Conservation (phyloP, 805 yeast species). For the Yarrowia keelungensis region DNA sequence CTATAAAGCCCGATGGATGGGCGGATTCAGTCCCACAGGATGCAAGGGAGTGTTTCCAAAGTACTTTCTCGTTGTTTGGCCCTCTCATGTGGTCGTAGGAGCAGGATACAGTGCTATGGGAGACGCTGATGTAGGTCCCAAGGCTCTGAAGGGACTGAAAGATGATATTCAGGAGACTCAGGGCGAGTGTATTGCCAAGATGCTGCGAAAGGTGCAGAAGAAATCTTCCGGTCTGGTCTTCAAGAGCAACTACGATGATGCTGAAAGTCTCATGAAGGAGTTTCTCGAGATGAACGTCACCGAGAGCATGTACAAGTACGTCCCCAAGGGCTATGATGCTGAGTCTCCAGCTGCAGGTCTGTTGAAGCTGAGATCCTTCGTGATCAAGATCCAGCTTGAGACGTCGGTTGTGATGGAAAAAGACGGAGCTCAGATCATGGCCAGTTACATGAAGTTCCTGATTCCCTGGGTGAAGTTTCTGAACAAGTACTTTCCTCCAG, state of each 20-base stretch:
- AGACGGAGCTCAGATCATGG: conserved; percentile 31
- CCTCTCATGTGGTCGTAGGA: conserved; percentile 3
- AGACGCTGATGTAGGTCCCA: conserved; percentile 33
- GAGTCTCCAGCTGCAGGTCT: conserved; percentile 19
- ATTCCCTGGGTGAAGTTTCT: conserved; percentile 30
- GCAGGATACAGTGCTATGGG: conserved; percentile 29
- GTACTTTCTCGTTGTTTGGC: conserved; percentile 27
- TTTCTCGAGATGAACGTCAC: conserved; percentile 29
- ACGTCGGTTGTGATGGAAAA: conserved; percentile 14
- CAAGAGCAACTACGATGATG: conserved; percentile 26
- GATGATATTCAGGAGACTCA: conserved; percentile 14
- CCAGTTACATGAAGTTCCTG: conserved; percentile 20
- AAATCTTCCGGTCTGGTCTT: conserved; percentile 18
- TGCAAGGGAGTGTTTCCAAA: conserved; percentile 32
- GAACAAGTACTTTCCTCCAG: conserved; percentile 3
- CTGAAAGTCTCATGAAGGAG: conserved; percentile 34
- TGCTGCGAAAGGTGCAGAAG: conserved; percentile 31
- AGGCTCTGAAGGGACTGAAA: conserved; percentile 21
- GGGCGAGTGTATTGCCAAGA: conserved; percentile 20
- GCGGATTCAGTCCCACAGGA: conserved; percentile 24
- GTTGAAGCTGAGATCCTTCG: conserved; percentile 21
- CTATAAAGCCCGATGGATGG: conserved; percentile 28
- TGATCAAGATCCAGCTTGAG: conserved; percentile 22
- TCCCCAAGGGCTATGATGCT: conserved; percentile 23
- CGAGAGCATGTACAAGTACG: conserved; percentile 14